These are phyloP conservation scores for Kuraishia floccosa DNA, from an alignment of 805 yeast species.

Conservation along the genomic window DNA sequence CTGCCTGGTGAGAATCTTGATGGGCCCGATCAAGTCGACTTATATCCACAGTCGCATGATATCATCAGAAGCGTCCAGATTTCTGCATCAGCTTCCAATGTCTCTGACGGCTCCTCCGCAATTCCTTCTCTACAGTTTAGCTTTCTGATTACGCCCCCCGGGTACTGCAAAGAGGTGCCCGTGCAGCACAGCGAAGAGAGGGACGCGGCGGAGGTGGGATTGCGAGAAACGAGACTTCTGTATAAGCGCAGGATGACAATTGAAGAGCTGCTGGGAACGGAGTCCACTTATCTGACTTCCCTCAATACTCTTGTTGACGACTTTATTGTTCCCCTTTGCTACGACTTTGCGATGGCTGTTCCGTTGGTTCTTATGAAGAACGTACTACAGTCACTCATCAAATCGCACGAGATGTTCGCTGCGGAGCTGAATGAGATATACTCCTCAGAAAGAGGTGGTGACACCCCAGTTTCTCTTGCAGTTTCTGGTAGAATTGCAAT, in stretches of 20 bases:
- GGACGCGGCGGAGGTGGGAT: too few relatives aligned
- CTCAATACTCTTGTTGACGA: conserved; percentile 28
- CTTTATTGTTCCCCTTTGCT: conserved; percentile 28
- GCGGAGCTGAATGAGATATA: background rate
- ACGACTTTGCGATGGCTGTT: conserved; percentile 21
- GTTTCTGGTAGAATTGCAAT: background rate
- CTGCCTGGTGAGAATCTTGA: too few relatives aligned
- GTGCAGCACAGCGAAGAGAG: too few relatives aligned
- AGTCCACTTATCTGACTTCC: conserved; percentile 32
- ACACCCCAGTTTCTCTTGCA: background rate
- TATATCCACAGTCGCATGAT: too few relatives aligned
- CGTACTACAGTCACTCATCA: conserved; percentile 17
- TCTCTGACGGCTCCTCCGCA: too few relatives aligned
- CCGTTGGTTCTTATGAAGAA: conserved; percentile 16
- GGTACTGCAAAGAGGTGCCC: too few relatives aligned
- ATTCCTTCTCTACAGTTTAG: too few relatives aligned
- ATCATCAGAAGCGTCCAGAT: too few relatives aligned
- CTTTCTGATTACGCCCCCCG: too few relatives aligned
- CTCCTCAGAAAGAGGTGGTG: background rate
- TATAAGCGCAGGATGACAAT: conserved; percentile 16
- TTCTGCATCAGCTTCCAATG: too few relatives aligned
- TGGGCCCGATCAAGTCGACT: too few relatives aligned
- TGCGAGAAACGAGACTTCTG: background rate
- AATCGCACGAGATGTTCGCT: conserved; percentile 14
- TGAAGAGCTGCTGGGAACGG: conserved; percentile 40